Percentiles rank a stretch among this genome's conserved stretches.
Evolutionary conservation across 2,329 filamentous ascomycete species (phyloP).

Genomic region (Exserohilum rostratum): DNA sequence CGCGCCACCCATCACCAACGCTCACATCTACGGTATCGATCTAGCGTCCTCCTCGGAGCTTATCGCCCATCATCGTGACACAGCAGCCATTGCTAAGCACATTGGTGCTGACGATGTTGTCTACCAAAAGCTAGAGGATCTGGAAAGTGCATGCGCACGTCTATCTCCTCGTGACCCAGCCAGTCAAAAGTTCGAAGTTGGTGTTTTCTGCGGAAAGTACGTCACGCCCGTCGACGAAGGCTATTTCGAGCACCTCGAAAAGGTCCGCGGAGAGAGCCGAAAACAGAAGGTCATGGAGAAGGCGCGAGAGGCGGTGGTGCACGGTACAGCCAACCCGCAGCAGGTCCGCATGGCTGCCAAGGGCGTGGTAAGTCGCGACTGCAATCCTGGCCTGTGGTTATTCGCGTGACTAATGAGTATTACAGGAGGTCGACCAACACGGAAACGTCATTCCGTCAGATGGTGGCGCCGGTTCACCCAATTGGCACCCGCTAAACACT

Average conservation of each 20-base stretch:
- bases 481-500: conserved; percentile 33
- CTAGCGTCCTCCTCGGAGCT: conserved; percentile 73
- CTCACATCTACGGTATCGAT: conserved; percentile 64
- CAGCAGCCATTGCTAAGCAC: conserved; percentile 66
- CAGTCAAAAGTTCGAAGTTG: conserved; percentile 78
- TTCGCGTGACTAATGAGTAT: conserved; percentile 14
- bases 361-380: conserved; percentile 54
- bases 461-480: conserved; percentile 28
- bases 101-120: conserved; percentile 79
- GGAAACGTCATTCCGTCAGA: conserved; percentile 63
- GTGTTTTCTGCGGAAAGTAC: conserved; percentile 90
- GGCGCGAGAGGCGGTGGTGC: conserved; percentile 68
- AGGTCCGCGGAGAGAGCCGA: conserved; percentile 71
- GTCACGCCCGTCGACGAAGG: conserved; percentile 77
- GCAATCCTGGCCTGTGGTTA: neutral
- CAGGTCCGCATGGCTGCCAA: conserved; percentile 68
- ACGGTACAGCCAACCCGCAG: conserved; percentile 64
- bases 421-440: conserved; percentile 57
- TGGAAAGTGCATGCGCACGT: conserved; percentile 79
- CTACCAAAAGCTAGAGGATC: conserved; percentile 76
- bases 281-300: conserved; percentile 70
- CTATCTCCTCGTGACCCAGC: conserved; percentile 65
- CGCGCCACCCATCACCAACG: conserved; percentile 80
- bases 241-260: conserved; percentile 83
- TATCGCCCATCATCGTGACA: conserved; percentile 71